Evolutionary conservation across 1,284 basidiomycete genomes (phyloP).

Genomic region (Pyrrhoderma lamaoense): DNA sequence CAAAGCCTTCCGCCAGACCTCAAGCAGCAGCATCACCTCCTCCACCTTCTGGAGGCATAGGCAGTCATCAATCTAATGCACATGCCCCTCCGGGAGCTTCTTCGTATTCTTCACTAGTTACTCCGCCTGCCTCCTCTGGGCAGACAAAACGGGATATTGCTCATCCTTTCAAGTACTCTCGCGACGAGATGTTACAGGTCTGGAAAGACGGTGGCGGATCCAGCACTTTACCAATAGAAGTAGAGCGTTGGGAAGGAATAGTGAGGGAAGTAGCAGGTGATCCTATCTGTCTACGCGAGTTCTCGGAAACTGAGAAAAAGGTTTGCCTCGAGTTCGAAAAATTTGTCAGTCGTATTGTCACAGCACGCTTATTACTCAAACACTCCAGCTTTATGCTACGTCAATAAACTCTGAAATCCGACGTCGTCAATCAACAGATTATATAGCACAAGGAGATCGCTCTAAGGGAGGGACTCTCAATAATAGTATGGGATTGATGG

Average conservation of each 20-base stretch:
- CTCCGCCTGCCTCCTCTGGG: slow-evolving; percentile 43
- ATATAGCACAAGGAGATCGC: slow-evolving; percentile 51
- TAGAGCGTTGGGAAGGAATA: slow-evolving; percentile 80
- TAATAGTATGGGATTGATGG: slow-evolving; percentile 51
- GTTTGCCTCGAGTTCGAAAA: slow-evolving; percentile 36
- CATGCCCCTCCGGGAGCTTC: slow-evolving; percentile 46
- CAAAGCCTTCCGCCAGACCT: slow-evolving; percentile 42
- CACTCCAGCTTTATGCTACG: slow-evolving; percentile 56
- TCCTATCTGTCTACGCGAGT: slow-evolving; percentile 72
- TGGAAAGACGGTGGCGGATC: slow-evolving; percentile 75
- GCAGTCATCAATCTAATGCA: slow-evolving; percentile 17
- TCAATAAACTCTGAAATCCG: slow-evolving; percentile 75
- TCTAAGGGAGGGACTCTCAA: slow-evolving; percentile 57
- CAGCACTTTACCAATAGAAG: slow-evolving; percentile 67
- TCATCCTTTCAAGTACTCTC: slow-evolving; percentile 80
- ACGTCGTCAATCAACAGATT: slow-evolving; percentile 70
- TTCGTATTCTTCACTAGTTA: slow-evolving; percentile 74
- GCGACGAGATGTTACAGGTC: slow-evolving; percentile 78
- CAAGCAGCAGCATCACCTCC: slow-evolving; percentile 52
- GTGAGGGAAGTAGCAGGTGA: slow-evolving; percentile 68
- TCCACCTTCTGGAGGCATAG: slow-evolving; percentile 24
- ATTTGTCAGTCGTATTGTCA: slow-evolving; percentile 13
- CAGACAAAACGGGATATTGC: slow-evolving; percentile 46
- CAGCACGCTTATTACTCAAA: slow-evolving; percentile 12
- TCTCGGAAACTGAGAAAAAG: slow-evolving; percentile 83